These are phyloP conservation scores for Ambrosia hybrid DNA, from an alignment of 140 eudicot species.

Conservation along the genomic window DNA sequence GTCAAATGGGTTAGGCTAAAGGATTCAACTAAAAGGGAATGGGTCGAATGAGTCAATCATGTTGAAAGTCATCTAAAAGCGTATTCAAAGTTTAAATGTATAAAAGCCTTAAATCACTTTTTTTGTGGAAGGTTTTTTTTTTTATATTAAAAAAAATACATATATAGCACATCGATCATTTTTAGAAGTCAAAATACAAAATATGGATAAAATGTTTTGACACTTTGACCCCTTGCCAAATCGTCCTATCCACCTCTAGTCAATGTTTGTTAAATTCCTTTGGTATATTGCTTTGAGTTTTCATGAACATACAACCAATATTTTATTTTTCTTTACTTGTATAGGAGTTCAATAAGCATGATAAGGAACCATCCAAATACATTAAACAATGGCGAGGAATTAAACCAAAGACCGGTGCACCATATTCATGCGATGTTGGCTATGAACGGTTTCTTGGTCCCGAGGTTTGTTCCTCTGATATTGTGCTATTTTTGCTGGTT, in stretches of 20 bases:
- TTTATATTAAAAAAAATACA: too few relatives aligned
- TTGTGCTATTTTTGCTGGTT: not conserved
- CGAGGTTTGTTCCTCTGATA: conserved; percentile 49
- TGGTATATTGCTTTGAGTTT: not conserved
- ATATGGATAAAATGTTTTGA: not conserved
- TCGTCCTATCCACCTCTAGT: not conserved
- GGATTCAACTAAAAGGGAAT: not conserved
- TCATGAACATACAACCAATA: conserved; percentile 1
- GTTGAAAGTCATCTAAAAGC: not conserved
- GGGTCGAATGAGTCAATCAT: not conserved
- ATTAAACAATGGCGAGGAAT: conserved; percentile 96
- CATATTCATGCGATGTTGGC: conserved; percentile 92
- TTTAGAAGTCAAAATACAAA: not conserved
- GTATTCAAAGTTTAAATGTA: not conserved
- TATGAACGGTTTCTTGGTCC: conserved; percentile 99
- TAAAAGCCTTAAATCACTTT: not conserved
- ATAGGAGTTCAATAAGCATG: conserved; percentile 97
- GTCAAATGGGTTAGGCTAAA: not conserved
- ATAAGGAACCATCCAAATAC: conserved; percentile 85
- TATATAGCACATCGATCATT: not conserved
- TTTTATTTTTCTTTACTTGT: conserved; percentile 24
- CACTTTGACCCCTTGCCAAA: not conserved
- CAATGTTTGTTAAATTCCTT: not conserved
- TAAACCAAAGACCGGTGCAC: conserved; percentile 91
- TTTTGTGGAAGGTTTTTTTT: too few relatives aligned